These are phyloP conservation scores for Phytophthora brassicae DNA, from an alignment of 352 stramenopile species.

Conservation along the genomic window DNA sequence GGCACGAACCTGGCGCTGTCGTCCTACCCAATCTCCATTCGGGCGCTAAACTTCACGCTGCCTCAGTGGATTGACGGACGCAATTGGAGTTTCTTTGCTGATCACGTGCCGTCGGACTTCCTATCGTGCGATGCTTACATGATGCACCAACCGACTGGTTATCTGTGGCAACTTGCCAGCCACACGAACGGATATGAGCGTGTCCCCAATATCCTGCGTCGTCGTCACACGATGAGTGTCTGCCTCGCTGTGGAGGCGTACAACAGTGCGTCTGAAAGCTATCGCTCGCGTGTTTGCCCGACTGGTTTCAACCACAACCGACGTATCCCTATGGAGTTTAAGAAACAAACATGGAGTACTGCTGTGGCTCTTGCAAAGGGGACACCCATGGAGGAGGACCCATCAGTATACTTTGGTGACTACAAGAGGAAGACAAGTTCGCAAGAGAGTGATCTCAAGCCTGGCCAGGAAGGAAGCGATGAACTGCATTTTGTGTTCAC, in stretches of 20 bases:
- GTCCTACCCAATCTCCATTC: slow-evolving; percentile 78
- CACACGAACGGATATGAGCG: slow-evolving; percentile 78
- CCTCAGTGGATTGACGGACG: slow-evolving; percentile 77
- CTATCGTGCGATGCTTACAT: slow-evolving; percentile 77
- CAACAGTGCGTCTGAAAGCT: slow-evolving; percentile 60
- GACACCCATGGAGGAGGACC: slow-evolving; percentile 30
- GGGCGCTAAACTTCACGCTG: slow-evolving; percentile 71
- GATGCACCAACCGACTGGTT: slow-evolving; percentile 50
- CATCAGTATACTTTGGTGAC: slow-evolving; percentile 46
- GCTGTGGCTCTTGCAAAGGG: slow-evolving; percentile 44
- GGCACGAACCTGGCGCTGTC: slow-evolving; percentile 46
- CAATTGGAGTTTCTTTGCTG: slow-evolving; percentile 72
- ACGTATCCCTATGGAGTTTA: slow-evolving; percentile 60
- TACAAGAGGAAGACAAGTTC: slow-evolving; percentile 43
- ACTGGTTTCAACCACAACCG: slow-evolving; percentile 75
- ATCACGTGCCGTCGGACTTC: slow-evolving; percentile 61
- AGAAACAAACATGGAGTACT: slow-evolving; percentile 43
- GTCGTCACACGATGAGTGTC: slow-evolving; percentile 74
- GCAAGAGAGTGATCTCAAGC: slow-evolving; percentile 19
- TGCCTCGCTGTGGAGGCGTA: slow-evolving; percentile 70
- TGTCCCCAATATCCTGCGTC: slow-evolving; percentile 76
- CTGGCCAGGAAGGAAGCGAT: slow-evolving; percentile 49
- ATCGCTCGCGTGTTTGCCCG: slow-evolving; percentile 54
- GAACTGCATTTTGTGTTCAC: slow-evolving; percentile 81
- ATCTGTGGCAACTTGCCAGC: slow-evolving; percentile 72